Base-by-base conservation (phyloP, 2,329 filamentous ascomycete genomes). In the Neopestalotiopsis sp. region DNA sequence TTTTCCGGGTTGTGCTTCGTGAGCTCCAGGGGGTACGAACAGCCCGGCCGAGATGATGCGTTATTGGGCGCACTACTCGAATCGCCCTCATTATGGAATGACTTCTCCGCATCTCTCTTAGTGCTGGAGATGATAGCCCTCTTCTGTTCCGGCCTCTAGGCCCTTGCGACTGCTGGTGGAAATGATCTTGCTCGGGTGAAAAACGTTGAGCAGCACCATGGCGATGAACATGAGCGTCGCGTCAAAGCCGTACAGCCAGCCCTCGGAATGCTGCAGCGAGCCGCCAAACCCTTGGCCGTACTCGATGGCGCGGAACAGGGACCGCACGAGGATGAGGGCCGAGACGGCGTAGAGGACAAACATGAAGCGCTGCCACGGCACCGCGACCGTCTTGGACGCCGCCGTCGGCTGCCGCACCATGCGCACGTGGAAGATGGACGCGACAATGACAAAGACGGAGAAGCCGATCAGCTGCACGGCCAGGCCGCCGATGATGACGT, bases 391-490 rank as follows among this genome's bases (percentile, higher is more conserved):
- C 62, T 72, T 3, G 45, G 59, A 28, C 61, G 61, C 20, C 28
- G 65, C 20, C 12, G 49, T 34, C 0, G 79, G 79, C 4, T 67
- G 61, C 5, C 70, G 58, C 1, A 30, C 30, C 20, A 59, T 62
- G 2, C 71, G 69, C 30, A 67, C 66, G 67, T 87, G 82, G 74
- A 86, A 87, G 0, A 83, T 69, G 2, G 79, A 70, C 0, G 84
- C 80, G 0, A 81, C 78, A 0, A 81, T 62, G 30, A 87, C 75
- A 72, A 89, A 89, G 57, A 87, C 77, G 10, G 77, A 77, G 68
- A 89, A 87, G 65, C 85, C 81, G 17, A 85, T 45, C 5, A 89
- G 78, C 71, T 89, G 87, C 6, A 88, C 73, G 17, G 83, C 75
- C 3, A 89, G 75, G 6, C 87, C 87, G 1, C 71, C 82, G 13